Evolutionary conservation across 108 stramenopile genomes (phyloP).

Genomic region (Fragilariopsis cylindrus): DNA sequence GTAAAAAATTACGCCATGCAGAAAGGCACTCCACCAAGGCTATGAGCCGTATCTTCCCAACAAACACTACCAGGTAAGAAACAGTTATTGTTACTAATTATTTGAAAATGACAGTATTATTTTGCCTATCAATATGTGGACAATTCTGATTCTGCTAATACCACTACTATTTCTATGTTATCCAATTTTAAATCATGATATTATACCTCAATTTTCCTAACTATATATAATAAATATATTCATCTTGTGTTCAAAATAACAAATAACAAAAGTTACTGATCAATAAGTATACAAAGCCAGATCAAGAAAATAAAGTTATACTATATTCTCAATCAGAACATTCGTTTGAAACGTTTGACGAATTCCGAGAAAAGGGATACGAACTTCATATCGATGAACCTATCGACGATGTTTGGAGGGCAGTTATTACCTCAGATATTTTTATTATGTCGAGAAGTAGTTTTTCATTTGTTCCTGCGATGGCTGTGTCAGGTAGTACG

Average conservation of each 20-base stretch:
- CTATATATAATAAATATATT: not conserved
- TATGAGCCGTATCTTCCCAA: slow-evolving; percentile 40
- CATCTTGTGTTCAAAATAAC: not conserved
- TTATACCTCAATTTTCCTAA: too few relatives aligned
- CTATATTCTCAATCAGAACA: slow-evolving; percentile 20
- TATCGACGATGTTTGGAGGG: slow-evolving; percentile 31
- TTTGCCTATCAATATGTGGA: too few relatives aligned
- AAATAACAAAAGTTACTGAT: slow-evolving; percentile 6
- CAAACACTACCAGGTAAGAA: slow-evolving; percentile 30
- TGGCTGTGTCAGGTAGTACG: slow-evolving; percentile 9
- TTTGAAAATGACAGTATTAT: too few relatives aligned
- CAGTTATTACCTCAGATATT: slow-evolving; percentile 29
- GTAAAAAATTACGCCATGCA: slow-evolving; percentile 32
- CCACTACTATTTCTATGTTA: too few relatives aligned
- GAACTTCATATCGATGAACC: slow-evolving; percentile 26
- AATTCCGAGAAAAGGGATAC: slow-evolving; percentile 29
- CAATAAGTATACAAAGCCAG: slow-evolving; percentile 14
- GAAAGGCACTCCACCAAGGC: not conserved
- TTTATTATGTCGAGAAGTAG: slow-evolving; percentile 38
- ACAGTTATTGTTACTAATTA: not conserved
- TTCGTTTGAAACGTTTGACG: slow-evolving; percentile 25
- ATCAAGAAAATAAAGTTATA: slow-evolving; percentile 12
- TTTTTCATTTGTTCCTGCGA: slow-evolving; percentile 41
- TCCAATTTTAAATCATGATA: too few relatives aligned
- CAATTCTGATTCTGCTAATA: too few relatives aligned